Conservation (phyloP, 495 filamentous ascomycete genomes). For the Penicillium canescens region DNA sequence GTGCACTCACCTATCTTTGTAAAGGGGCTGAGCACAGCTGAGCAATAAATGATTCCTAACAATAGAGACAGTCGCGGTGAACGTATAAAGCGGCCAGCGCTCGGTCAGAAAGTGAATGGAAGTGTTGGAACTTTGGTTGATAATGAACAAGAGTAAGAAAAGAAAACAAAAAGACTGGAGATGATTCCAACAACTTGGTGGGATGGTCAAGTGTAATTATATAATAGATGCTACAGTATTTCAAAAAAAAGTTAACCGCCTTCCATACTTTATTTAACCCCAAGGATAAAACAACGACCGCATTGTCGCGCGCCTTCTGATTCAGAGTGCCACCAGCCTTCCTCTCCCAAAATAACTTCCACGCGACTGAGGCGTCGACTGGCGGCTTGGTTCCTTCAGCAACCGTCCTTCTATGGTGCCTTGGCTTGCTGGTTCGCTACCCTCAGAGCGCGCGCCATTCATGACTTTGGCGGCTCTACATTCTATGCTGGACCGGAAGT, state of each 20-base stretch:
- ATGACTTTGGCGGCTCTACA: not conserved
- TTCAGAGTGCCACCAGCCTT: not conserved
- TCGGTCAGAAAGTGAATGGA: not conserved
- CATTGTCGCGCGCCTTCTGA: not conserved
- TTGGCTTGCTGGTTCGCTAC: not conserved
- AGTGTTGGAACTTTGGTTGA: too few relatives aligned
- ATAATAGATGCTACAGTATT: not conserved
- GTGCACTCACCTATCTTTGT: not conserved
- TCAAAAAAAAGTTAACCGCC: not conserved
- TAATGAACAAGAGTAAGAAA: not conserved
- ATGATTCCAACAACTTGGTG: not conserved
- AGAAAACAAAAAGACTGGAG: not conserved
- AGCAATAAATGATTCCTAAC: not conserved
- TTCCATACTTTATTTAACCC: not conserved
- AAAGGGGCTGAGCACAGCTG: not conserved
- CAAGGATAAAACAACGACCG: not conserved
- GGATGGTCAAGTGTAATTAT: not conserved
- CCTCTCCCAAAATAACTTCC: not conserved
- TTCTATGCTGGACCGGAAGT: not conserved
- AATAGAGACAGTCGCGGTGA: too few relatives aligned
- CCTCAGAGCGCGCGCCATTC: not conserved
- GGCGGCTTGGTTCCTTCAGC: constrained; percentile 2
- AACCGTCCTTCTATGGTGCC: not conserved
- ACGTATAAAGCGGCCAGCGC: not conserved
- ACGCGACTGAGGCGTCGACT: not conserved